A percentile compares a stretch with the other conserved stretches of the same genome.
Conservation (phyloP, 306 rosid species). For the Lathyrus tuberosus region DNA sequence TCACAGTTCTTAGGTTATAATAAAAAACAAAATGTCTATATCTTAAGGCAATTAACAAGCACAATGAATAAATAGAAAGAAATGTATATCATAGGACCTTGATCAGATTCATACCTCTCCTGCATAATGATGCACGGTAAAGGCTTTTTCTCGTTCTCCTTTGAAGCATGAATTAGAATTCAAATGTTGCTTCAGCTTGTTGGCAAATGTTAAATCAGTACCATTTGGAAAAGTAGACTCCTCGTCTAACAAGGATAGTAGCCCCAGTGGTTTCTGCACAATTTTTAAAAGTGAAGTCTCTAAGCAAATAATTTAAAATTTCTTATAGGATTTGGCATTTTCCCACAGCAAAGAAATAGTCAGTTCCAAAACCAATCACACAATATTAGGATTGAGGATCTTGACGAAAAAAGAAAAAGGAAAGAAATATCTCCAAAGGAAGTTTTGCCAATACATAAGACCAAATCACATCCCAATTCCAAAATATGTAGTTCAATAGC, state of each 20-base stretch:
- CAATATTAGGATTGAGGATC: background rate
- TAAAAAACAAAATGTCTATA: constrained; percentile 4
- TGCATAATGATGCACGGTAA: constrained; percentile 88
- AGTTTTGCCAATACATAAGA: background rate
- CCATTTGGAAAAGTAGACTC: constrained; percentile 99
- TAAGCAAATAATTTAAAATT: constrained; percentile 29
- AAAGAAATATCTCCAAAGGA: background rate
- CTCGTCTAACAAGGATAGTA: constrained; percentile 88
- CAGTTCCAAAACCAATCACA: constrained; percentile 1
- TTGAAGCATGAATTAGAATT: constrained; percentile 74
- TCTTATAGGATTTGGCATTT: constrained; percentile 18
- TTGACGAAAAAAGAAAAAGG: background rate
- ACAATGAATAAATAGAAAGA: constrained; percentile 28
- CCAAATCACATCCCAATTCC: constrained; percentile 26
- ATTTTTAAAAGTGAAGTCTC: constrained; percentile 32
- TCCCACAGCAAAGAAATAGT: background rate
- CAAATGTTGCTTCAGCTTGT: constrained; percentile 96
- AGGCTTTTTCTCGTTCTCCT: constrained; percentile 91
- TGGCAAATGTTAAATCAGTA: constrained; percentile 86
- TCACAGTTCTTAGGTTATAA: background rate
- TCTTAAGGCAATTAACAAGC: constrained; percentile 29
- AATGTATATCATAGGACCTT: constrained; percentile 19
- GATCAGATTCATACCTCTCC: constrained; percentile 83
- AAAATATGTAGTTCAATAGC: constrained; percentile 19
- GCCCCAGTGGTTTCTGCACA: constrained; percentile 95